phyloP scores from a whole-genome alignment of 148 eudicot species.

The Pharnaceum exiguum region DNA sequence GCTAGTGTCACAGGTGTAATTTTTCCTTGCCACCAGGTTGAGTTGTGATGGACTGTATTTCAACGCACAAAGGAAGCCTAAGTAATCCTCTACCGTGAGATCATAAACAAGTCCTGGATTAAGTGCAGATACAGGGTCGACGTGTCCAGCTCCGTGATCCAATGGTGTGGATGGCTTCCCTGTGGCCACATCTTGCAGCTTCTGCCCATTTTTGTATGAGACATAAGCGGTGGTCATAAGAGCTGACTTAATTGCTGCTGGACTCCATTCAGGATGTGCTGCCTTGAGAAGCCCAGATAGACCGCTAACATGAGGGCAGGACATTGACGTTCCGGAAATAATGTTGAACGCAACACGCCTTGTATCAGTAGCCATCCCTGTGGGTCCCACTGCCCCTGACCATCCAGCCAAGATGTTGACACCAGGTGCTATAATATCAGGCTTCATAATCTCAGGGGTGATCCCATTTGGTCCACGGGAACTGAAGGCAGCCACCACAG shows the following conservation, averaged over 20 bases:
- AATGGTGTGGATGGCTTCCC: conserved; percentile 54
- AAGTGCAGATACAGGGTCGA: conserved; percentile 53
- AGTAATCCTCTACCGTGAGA: conserved; percentile 37
- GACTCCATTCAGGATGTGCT: conserved; percentile 58
- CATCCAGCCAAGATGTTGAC: conserved; percentile 68
- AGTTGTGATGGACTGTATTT: conserved; percentile 42
- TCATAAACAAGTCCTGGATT: conserved; percentile 62
- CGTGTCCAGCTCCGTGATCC: conserved; percentile 64
- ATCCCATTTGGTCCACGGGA: conserved; percentile 57
- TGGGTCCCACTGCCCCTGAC: conserved; percentile 45
- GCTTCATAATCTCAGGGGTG: conserved; percentile 53
- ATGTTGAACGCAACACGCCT: conserved; percentile 53
- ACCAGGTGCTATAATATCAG: conserved; percentile 64
- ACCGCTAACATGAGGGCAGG: conserved; percentile 66
- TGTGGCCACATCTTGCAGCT: conserved; percentile 34
- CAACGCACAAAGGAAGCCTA: conserved; percentile 50
- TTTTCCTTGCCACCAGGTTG: conserved; percentile 34
- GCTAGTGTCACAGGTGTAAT: conserved; percentile 31
- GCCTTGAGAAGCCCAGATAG: conserved; percentile 54
- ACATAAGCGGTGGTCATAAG: conserved; percentile 60
- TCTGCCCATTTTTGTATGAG: conserved; percentile 37
- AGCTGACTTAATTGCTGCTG: conserved; percentile 57
- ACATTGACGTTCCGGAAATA: conserved; percentile 62
- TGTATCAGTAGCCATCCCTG: conserved; percentile 33
- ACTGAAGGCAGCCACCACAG: conserved; percentile 67